Evolutionary conservation across 805 yeast genomes (phyloP).

Genomic region (Sugiyamaella chiloensis): DNA sequence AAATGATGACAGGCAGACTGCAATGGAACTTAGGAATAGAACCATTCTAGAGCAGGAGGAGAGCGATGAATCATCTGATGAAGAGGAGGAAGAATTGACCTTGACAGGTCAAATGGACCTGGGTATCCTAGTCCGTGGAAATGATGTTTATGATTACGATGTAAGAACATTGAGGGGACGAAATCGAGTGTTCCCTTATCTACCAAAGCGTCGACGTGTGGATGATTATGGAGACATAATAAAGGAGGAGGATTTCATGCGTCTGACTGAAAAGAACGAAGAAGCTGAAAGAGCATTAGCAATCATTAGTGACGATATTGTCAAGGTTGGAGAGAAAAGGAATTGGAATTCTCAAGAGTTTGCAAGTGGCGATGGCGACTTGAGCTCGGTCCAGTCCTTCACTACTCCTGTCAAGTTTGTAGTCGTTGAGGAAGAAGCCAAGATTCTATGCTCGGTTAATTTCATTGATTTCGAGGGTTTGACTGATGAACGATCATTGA

Average conservation of each 20-base stretch:
- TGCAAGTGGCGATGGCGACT: slow-evolving; percentile 2
- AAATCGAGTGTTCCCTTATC: slow-evolving; percentile 74
- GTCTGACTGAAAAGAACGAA: slow-evolving; percentile 25
- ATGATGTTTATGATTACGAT: slow-evolving; percentile 50
- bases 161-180: slow-evolving; percentile 42
- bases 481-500: slow-evolving; percentile 78
- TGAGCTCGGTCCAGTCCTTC: neutral
- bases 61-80: slow-evolving; percentile 28
- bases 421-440: slow-evolving; percentile 35
- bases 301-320: slow-evolving; percentile 25
- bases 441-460: slow-evolving; percentile 65
- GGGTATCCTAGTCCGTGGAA: slow-evolving; percentile 29
- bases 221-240: slow-evolving; percentile 90
- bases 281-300: neutral
- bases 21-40: slow-evolving; percentile 36
- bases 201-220: slow-evolving; percentile 52
- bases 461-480: slow-evolving; percentile 80
- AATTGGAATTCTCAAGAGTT: slow-evolving; percentile 32
- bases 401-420: slow-evolving; percentile 47
- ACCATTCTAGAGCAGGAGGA: slow-evolving; percentile 38
- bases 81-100: slow-evolving; percentile 30
- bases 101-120: slow-evolving; percentile 27
- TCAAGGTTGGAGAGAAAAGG: slow-evolving; percentile 35
- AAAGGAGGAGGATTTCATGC: slow-evolving; percentile 58
- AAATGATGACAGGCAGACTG: slow-evolving; percentile 30